Evolutionary conservation across 306 rosid genomes (phyloP), one percentile per base, ranked within the genome.

Genomic region (Prunus mongolica): DNA sequence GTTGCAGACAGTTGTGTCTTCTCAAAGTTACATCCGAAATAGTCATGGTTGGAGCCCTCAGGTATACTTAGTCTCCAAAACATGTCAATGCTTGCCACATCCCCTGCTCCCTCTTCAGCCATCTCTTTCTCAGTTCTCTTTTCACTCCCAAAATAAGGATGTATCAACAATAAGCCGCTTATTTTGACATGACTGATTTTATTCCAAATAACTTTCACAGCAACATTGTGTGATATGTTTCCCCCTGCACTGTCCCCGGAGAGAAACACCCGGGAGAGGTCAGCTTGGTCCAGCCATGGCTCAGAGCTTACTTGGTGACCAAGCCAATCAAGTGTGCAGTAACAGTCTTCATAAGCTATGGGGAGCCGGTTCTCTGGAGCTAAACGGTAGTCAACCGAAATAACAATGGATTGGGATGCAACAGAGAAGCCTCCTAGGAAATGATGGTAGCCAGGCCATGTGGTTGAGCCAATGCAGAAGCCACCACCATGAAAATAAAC

Each of bases 241-340:
- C 93, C 98, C 41, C 97, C 98, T n/a, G 98, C 97, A 76, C 96
- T 92, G 19, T 94, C 96, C 4, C 97, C 95, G 2, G 95, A 82
- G 27, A 92, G 92, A 76, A 94, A 94, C 22, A 90, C 95, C 7
- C 84, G 66, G 12, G 93, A 81, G 12, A 84, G 76, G 67, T 94
- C 91, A n/a, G 85, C 92, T 45, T 62, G 70, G 15, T 58, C 62
- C 10, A 92, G 79, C 82, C 91, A 89, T 0, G 95, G 89, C 7
- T 94, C 97, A 49, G 64, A 70, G 25, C 45, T 41, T 45, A 64
- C 86, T 51, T 81, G 87, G 27, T 83, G 66, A 8, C 70, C 38
- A 24, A 89, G 82, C 97, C 98, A 94, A 18, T 86, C 82, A 27
- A 94, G 92, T 10, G 98, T 77, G 57, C 70, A 12, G 46, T 79